These are phyloP conservation scores for Xylariaceae sp. DNA, from an alignment of 2,329 filamentous ascomycete genomes.

Conservation along the genomic window DNA sequence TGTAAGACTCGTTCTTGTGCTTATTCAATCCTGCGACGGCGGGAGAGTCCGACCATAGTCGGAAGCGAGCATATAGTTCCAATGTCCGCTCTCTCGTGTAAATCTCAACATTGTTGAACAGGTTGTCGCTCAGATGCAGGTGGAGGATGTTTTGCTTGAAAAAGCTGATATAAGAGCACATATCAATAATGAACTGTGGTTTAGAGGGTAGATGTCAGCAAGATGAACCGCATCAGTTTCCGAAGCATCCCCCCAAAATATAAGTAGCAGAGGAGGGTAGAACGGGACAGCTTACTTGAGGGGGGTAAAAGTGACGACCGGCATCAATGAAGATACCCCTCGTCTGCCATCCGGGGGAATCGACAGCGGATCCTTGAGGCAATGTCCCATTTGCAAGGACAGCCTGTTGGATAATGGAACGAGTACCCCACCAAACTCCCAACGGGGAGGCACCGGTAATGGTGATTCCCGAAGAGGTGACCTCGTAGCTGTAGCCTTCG, in stretches of 20 bases:
- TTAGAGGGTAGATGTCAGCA: conserved; percentile 2
- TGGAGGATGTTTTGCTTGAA: conserved; percentile 58
- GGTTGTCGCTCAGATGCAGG: conserved; percentile 53
- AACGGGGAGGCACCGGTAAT: conserved; percentile 49
- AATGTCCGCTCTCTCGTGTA: conserved; percentile 44
- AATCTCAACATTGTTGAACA: conserved; percentile 43
- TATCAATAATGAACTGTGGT: conserved; percentile 46
- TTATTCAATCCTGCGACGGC: conserved; percentile 45
- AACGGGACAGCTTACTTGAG: conserved; percentile 28
- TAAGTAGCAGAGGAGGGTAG: not conserved
- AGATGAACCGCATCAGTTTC: not conserved
- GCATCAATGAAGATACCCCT: conserved; percentile 47
- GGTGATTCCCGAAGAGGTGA: conserved; percentile 36
- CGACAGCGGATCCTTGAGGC: conserved; percentile 38
- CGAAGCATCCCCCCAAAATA: not conserved
- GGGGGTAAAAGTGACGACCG: conserved; percentile 51
- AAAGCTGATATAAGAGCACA: conserved; percentile 55
- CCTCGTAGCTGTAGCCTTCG: conserved; percentile 44
- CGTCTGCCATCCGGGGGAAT: conserved; percentile 46
- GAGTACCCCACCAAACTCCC: conserved; percentile 54
- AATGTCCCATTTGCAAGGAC: conserved; percentile 37
- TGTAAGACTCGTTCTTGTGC: conserved; percentile 50
- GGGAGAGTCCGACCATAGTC: conserved; percentile 45
- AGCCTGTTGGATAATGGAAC: conserved; percentile 48
- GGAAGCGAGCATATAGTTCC: conserved; percentile 50